A percentile compares a stretch with the other conserved stretches of the same genome.
Evolutionary conservation across 345 rosid genomes (phyloP).

Genomic region (Gossypium longicalyx): DNA sequence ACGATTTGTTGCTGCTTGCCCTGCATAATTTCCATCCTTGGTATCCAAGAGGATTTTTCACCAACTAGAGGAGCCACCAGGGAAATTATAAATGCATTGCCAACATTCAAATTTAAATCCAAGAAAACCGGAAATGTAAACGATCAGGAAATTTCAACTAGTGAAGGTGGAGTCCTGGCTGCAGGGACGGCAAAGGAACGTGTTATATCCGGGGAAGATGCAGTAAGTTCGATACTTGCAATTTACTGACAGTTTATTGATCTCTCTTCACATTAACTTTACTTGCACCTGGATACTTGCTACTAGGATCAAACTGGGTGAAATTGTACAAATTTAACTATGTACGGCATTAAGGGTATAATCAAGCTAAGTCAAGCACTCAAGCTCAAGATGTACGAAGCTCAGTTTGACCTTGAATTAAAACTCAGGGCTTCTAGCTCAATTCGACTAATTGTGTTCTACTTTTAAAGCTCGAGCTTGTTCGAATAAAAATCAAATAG

Average conservation of each 20-base stretch:
- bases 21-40: slow-evolving; percentile 81
- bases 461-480: not conserved
- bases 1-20: slow-evolving; percentile 91
- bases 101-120: slow-evolving; percentile 65
- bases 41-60: slow-evolving; percentile 66
- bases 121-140: slow-evolving; percentile 31
- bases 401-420: not conserved
- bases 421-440: not conserved
- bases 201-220: slow-evolving; percentile 76
- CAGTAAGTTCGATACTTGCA: slow-evolving; percentile 45
- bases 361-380: not conserved
- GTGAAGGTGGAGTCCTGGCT: slow-evolving; percentile 67
- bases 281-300: not conserved
- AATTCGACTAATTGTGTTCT: not conserved
- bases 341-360: not conserved
- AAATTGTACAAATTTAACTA: not conserved
- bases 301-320: not conserved
- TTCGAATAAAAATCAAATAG: not conserved
- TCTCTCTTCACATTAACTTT: not conserved
- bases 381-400: not conserved
- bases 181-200: slow-evolving; percentile 72
- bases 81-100: slow-evolving; percentile 64
- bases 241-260: not conserved
- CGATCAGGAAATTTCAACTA: slow-evolving; percentile 26
- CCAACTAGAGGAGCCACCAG: slow-evolving; percentile 72